Base-by-base conservation (phyloP, 306 rosid species). In the Mucuna pruriens region DNA sequence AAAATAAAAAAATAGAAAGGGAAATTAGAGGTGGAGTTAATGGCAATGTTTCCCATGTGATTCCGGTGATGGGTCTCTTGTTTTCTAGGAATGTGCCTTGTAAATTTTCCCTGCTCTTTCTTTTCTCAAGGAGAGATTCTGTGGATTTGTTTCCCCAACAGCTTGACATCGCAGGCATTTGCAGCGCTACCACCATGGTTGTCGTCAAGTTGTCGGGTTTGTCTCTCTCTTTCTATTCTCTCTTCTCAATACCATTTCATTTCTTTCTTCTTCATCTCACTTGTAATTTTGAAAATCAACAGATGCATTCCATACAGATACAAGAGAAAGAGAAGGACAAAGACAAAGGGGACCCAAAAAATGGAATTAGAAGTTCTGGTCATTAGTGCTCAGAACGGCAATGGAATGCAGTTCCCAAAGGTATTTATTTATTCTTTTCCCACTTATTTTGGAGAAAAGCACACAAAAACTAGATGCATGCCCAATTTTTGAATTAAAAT, bases 291-390 rank as follows among this genome's bases (percentile, higher is more conserved):
- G 46, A 5, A 78, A 82, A 73, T 72, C 46, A 77, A 71, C 92
- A 92, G 97, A 80, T 90, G 94, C 86, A 86, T 92, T 52, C 97
- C 97, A 3, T 92, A 92, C 75, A 85, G 97, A 82, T 92, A 75
- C 55, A 88, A 45, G 46, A 49, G 78, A 19, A 60, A 62, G 13
- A 74, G 66, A 62, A 36, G 7, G n/a, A n/a, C n/a, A n/a, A n/a
- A n/a, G n/a, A n/a, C n/a, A n/a, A n/a, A n/a, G n/a, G n/a, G n/a
- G n/a, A n/a, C n/a, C 16, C 74, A 48, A 6, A 19, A 31, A 42
- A 80, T 75, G 19, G 89, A 90, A 45, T 20, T 92, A 39, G 94
- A 90, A 79, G 97, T 92, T 25, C 92, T 92, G 55, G 71, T 86
- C 84, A 83, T 92, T 75, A 92, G 92, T 84, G 80, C 97, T 7